Conservation (phyloP, 2,329 filamentous ascomycete species). For the Scolecobasidium constrictum region DNA sequence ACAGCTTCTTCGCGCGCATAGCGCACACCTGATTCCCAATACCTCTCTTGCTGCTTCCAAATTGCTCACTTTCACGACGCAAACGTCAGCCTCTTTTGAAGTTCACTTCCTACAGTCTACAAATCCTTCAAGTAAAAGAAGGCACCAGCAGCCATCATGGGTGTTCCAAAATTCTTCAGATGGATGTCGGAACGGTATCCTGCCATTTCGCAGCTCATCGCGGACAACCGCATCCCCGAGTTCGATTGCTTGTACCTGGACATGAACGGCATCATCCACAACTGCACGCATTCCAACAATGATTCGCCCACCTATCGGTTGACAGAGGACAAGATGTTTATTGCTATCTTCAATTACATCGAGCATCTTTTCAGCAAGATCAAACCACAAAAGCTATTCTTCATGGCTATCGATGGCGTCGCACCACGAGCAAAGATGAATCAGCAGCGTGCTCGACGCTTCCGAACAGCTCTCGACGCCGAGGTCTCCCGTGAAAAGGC, state of each 20-base stretch:
- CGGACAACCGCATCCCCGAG: conserved; percentile 96
- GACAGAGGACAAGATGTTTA: conserved; percentile 98
- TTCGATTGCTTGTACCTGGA: conserved; percentile 96
- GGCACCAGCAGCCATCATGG: conserved; percentile 41
- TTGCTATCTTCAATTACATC: conserved; percentile 99
- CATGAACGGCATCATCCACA: conserved; percentile 99
- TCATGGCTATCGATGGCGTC: conserved; percentile 98
- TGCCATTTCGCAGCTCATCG: conserved; percentile 94
- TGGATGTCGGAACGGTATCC: conserved; percentile 99
- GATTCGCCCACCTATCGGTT: conserved; percentile 86
- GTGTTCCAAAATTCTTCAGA: conserved; percentile 89
- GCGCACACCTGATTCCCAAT: too few relatives aligned
- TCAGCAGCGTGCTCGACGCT: conserved; percentile 89
- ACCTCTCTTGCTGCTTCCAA: too few relatives aligned
- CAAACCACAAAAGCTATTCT: conserved; percentile 96
- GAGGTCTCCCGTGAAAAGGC: conserved; percentile 90
- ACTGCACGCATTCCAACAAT: conserved; percentile 95
- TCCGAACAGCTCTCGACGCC: conserved; percentile 84
- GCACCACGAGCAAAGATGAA: conserved; percentile 99
- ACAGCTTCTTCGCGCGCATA: not conserved
- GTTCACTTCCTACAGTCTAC: too few relatives aligned
- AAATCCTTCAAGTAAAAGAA: too few relatives aligned
- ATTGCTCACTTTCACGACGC: too few relatives aligned
- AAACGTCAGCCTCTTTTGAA: too few relatives aligned
- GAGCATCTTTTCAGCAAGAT: conserved; percentile 98